These are phyloP conservation scores for Cyphellophora attinorum DNA, from an alignment of 2,329 filamentous ascomycete species.

Conservation along the genomic window DNA sequence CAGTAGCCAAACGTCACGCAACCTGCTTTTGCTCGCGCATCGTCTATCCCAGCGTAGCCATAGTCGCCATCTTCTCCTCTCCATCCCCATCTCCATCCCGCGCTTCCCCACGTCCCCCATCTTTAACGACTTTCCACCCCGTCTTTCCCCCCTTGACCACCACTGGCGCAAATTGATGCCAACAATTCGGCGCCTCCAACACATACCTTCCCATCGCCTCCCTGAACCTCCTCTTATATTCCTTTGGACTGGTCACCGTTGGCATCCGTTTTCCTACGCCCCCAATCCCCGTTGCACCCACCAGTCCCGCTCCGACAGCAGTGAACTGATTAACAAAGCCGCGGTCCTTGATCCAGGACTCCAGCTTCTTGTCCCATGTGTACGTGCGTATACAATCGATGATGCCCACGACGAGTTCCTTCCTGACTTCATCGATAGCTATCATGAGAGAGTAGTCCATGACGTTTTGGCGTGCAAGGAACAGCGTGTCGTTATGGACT, in stretches of 20 bases:
- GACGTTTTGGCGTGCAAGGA: constrained; percentile 86
- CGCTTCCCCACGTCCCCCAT: too few species aligned
- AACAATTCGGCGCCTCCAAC: constrained; percentile 40
- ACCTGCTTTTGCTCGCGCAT: too few species aligned
- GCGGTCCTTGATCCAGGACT: constrained; percentile 98
- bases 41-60: too few species aligned
- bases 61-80: too few species aligned
- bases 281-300: too few species aligned
- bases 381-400: constrained; percentile 98
- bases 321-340: too few species aligned
- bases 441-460: constrained; percentile 99
- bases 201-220: constrained; percentile 90
- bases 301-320: too few species aligned
- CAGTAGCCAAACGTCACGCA: too few species aligned
- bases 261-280: constrained; percentile 72
- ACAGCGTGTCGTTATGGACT: constrained; percentile 96
- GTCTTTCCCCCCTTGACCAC: constrained; percentile 8
- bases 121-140: constrained; percentile 6
- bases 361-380: constrained; percentile 99
- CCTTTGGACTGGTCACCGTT: constrained; percentile 92
- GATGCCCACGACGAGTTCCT: constrained; percentile 92
- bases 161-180: constrained; percentile 32
- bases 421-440: constrained; percentile 79
- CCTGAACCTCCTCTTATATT: constrained; percentile 91
- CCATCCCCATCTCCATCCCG: too few species aligned